Percentiles rank a stretch among this genome's conserved stretches.
phyloP scores from a whole-genome alignment of 179 eudicot species.

The Camellia oleifera region DNA sequence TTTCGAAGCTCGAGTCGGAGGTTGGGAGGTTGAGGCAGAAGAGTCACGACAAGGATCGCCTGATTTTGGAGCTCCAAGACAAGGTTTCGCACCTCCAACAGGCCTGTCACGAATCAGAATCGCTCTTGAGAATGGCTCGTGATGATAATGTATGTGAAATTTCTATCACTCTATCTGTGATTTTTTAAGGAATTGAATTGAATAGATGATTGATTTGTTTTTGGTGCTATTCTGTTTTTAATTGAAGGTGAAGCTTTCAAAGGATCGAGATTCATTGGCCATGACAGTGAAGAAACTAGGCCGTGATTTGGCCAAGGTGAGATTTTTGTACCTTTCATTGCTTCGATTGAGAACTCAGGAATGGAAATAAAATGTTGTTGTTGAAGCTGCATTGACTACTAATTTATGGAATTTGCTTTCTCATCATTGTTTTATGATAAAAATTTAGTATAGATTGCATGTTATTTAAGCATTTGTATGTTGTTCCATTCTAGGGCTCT shows the following conservation, averaged over 20 bases:
- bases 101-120: slow-evolving; percentile 46
- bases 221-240: neutral
- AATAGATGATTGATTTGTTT: neutral
- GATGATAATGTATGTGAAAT: slow-evolving; percentile 59
- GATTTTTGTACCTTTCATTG: neutral
- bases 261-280: slow-evolving; percentile 73
- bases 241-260: slow-evolving; percentile 51
- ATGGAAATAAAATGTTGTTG: too few relatives aligned
- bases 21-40: slow-evolving; percentile 36
- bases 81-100: slow-evolving; percentile 39
- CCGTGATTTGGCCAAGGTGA: slow-evolving; percentile 68
- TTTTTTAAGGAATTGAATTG: neutral
- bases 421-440: neutral
- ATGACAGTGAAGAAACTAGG: slow-evolving; percentile 59
- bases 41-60: slow-evolving; percentile 47
- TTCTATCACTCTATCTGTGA: neutral
- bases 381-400: neutral
- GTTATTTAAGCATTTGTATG: too few relatives aligned
- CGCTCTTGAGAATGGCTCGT: slow-evolving; percentile 36
- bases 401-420: neutral
- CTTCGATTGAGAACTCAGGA: too few relatives aligned
- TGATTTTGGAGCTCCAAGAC: slow-evolving; percentile 47
- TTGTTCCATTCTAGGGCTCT: neutral
- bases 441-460: neutral
- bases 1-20: slow-evolving; percentile 70